phyloP scores from a whole-genome alignment of 2,329 filamentous ascomycete genomes.

The Claviceps sp. region DNA sequence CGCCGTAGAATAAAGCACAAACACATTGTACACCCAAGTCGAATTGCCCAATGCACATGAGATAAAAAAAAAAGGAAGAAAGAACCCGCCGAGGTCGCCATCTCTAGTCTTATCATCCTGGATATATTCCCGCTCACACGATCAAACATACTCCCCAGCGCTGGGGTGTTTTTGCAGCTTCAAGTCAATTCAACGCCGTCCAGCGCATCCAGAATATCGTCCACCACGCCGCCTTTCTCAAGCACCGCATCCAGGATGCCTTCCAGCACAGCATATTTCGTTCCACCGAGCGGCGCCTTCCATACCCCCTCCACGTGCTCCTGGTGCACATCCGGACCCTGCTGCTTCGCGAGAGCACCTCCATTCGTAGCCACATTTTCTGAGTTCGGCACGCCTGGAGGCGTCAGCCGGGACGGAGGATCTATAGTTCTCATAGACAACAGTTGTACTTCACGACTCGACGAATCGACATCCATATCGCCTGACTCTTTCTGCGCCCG shows the following conservation, averaged over 20 bases:
- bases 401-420: conserved; percentile 58
- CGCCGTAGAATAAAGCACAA: not conserved
- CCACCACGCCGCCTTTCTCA: conserved; percentile 64
- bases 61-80: not conserved
- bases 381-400: conserved; percentile 54
- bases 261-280: conserved; percentile 59
- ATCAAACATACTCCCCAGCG: not conserved
- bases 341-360: conserved; percentile 21
- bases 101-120: not conserved
- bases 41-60: not conserved
- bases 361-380: conserved; percentile 42
- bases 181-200: conserved; percentile 59
- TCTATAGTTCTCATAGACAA: conserved; percentile 61
- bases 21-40: not conserved
- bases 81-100: not conserved
- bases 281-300: conserved; percentile 72
- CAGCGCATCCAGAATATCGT: conserved; percentile 73
- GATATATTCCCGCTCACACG: not conserved
- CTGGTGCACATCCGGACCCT: conserved; percentile 32
- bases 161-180: not conserved
- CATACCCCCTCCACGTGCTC: conserved; percentile 57
- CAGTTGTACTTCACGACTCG: conserved; percentile 37
- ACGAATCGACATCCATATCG: conserved; percentile 28
- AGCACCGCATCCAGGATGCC: conserved; percentile 66
- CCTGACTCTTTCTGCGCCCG: conserved; percentile 12